Evolutionary conservation across 345 rosid species (phyloP).

Genomic region (Rhizophora mangle): DNA sequence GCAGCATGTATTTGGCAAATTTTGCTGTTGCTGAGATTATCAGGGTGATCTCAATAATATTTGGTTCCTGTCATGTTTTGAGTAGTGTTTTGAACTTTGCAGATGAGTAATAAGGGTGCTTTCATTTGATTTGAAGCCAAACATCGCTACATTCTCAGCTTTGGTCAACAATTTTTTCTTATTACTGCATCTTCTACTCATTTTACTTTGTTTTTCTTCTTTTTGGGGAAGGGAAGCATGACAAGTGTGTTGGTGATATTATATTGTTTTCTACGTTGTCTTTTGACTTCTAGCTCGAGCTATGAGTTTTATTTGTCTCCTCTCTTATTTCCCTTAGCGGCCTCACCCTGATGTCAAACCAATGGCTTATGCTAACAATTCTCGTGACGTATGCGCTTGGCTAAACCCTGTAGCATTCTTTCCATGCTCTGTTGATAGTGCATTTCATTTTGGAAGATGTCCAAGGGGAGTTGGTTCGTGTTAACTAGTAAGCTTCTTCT

Average conservation of each 20-base stretch:
- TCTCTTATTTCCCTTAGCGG: constrained; percentile 40
- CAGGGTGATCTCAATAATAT: too few species aligned
- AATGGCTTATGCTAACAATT: constrained; percentile 91
- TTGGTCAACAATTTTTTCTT: constrained; percentile 58
- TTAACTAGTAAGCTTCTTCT: too few species aligned
- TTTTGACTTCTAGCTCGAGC: not conserved
- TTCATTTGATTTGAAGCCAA: constrained; percentile 88
- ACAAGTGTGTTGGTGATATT: too few species aligned
- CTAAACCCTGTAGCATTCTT: constrained; percentile 12
- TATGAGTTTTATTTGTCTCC: not conserved
- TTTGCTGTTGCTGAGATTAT: too few species aligned
- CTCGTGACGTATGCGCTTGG: constrained; percentile 4
- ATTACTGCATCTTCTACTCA: not conserved
- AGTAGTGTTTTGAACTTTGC: constrained; percentile 24
- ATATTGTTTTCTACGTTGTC: not conserved
- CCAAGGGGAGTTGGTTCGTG: constrained; percentile 10
- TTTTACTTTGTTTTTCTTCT: not conserved
- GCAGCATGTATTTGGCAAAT: too few species aligned
- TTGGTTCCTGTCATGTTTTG: not conserved
- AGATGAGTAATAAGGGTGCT: constrained; percentile 99
- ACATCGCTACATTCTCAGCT: constrained; percentile 85
- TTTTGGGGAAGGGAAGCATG: not conserved
- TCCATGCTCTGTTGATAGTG: not conserved
- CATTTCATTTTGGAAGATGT: not conserved
- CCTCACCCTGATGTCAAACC: constrained; percentile 96